Evolutionary conservation across 2,329 filamentous ascomycete genomes (phyloP).

Genomic region (Ophiostoma sp.): DNA sequence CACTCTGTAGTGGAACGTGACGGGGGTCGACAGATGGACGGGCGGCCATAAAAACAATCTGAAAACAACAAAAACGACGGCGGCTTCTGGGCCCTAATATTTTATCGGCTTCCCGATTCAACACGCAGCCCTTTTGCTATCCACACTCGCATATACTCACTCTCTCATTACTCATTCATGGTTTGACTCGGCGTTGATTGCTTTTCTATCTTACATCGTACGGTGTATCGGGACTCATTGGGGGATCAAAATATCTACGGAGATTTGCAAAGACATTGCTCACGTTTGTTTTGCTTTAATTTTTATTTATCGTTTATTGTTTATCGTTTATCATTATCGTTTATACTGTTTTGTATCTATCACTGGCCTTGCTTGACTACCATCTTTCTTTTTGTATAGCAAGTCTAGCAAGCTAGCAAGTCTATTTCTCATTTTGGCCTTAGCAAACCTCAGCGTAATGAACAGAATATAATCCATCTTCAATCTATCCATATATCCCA

Average conservation of each 20-base stretch:
- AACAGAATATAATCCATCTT: background rate
- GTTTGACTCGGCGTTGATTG: constrained; percentile 17
- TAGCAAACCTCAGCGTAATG: constrained; percentile 20
- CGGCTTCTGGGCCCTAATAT: constrained; percentile 14
- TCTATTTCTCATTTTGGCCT: background rate
- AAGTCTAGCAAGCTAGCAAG: background rate
- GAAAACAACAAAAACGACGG: background rate
- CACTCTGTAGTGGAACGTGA: constrained; percentile 24
- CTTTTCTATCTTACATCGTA: constrained; percentile 16
- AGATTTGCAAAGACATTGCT: constrained; percentile 19
- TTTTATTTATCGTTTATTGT: background rate
- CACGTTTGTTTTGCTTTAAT: constrained; percentile 10
- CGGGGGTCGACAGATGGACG: background rate
- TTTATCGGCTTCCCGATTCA: background rate
- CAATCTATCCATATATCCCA: background rate
- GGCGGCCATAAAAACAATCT: too few species aligned
- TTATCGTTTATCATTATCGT: background rate
- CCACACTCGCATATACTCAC: background rate
- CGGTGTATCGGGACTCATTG: constrained; percentile 19
- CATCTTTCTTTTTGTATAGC: background rate
- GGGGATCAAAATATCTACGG: constrained; percentile 20
- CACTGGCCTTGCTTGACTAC: background rate
- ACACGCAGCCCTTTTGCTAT: background rate
- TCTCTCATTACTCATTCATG: background rate
- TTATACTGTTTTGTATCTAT: background rate